Evolutionary conservation across 2,329 filamentous ascomycete genomes (phyloP).

Genomic region (Pseudogymnoascus sp.): DNA sequence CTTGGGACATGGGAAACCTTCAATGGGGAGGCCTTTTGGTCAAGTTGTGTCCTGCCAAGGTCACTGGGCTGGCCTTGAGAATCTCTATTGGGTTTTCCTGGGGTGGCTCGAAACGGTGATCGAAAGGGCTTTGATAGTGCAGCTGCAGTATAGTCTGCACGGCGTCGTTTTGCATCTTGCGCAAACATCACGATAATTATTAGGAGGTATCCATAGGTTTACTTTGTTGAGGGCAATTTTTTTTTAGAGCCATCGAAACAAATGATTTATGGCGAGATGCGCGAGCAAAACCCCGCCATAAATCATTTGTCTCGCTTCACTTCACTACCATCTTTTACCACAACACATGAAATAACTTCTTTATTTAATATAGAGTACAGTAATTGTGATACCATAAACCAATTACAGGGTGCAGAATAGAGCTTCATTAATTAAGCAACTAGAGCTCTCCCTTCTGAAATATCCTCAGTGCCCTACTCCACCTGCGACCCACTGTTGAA

Average conservation of each 20-base stretch:
- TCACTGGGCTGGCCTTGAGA: neutral
- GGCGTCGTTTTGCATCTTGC: constrained; percentile 53
- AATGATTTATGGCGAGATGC: neutral
- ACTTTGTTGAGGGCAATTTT: constrained; percentile 22
- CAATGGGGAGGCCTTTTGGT: neutral
- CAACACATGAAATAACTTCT: neutral
- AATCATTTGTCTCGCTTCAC: neutral
- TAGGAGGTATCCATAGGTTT: neutral
- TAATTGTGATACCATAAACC: neutral
- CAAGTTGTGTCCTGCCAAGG: neutral
- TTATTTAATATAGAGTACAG: constrained; percentile 1
- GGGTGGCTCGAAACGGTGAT: constrained; percentile 49
- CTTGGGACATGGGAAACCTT: neutral
- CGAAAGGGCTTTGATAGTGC: constrained; percentile 63
- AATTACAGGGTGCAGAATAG: neutral
- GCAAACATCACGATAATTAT: constrained; percentile 35
- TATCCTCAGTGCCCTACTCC: constrained; percentile 50
- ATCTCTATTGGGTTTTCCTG: constrained; percentile 8
- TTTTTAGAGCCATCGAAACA: neutral
- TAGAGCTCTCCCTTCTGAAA: neutral
- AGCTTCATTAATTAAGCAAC: neutral
- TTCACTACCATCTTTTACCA: neutral
- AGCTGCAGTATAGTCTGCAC: constrained; percentile 48
- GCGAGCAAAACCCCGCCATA: neutral
- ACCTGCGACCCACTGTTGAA: constrained; percentile 54